Evolutionary conservation across 345 rosid genomes (phyloP).

Genomic region (Crucihimalaya himalaica): DNA sequence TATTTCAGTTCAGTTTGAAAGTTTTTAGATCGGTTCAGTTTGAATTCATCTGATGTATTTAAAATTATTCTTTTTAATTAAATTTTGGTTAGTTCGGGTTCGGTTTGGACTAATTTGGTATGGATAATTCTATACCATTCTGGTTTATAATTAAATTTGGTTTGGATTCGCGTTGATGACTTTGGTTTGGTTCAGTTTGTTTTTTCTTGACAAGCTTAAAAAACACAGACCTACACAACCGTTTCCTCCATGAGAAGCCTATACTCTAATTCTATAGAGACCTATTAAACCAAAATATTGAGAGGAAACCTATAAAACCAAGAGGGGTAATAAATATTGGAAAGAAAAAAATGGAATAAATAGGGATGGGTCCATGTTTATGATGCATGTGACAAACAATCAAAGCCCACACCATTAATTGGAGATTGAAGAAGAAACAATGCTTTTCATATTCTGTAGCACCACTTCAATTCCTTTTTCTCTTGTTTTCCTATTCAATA

Average conservation of each 20-base stretch:
- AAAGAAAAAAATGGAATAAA: conserved; percentile 8
- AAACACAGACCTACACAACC: too few species aligned
- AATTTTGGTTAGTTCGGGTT: too few species aligned
- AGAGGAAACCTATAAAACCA: background rate
- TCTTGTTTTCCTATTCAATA: background rate
- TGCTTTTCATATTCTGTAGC: background rate
- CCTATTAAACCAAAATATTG: background rate
- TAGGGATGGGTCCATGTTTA: conserved; percentile 37
- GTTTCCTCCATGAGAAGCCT: background rate
- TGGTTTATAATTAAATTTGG: too few species aligned
- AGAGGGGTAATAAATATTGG: background rate
- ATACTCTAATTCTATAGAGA: background rate
- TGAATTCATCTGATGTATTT: too few species aligned
- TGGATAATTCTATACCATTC: too few species aligned
- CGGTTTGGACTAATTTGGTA: too few species aligned
- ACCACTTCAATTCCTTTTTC: background rate
- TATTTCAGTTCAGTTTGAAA: too few species aligned
- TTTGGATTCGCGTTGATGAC: too few species aligned
- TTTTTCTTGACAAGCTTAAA: too few species aligned
- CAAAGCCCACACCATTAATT: conserved; percentile 40
- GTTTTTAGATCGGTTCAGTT: too few species aligned
- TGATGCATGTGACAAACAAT: conserved; percentile 40
- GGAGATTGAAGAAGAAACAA: conserved; percentile 4
- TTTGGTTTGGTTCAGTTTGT: too few species aligned
- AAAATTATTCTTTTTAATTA: too few species aligned